Conservation (phyloP, 495 filamentous ascomycete species). For the Pyronema domesticum region DNA sequence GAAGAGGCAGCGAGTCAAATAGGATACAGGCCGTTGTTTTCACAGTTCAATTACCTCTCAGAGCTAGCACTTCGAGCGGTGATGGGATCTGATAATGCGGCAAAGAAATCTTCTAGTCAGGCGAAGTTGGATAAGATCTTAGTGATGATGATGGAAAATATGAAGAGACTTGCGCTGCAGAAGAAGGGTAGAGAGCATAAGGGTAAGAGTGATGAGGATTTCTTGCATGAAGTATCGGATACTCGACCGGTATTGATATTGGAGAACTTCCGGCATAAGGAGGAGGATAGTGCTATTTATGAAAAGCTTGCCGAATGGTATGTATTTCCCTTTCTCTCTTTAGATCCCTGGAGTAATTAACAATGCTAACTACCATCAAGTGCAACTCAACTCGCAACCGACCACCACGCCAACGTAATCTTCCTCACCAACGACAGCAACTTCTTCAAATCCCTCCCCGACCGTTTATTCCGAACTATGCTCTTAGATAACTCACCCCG, state of each 20-base stretch:
- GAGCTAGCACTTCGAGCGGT: conserved; percentile 33
- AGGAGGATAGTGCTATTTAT: conserved; percentile 57
- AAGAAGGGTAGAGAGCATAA: conserved; percentile 65
- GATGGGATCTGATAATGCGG: not conserved
- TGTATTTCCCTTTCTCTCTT: not conserved
- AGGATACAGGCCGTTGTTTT: conserved; percentile 85
- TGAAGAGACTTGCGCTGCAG: conserved; percentile 58
- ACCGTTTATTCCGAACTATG: conserved; percentile 73
- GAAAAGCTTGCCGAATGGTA: conserved; percentile 74
- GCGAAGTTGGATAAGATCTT: conserved; percentile 79
- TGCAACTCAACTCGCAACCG: conserved; percentile 64
- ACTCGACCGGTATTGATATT: conserved; percentile 69
- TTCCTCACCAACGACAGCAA: conserved; percentile 83
- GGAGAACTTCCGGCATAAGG: conserved; percentile 73
- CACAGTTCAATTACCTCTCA: conserved; percentile 84
- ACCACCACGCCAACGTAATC: conserved; percentile 83
- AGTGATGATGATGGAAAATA: conserved; percentile 60
- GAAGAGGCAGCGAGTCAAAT: conserved; percentile 60
- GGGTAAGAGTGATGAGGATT: conserved; percentile 63
- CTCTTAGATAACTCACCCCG: conserved; percentile 37
- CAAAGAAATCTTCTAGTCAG: conserved; percentile 35
- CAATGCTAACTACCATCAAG: conserved; percentile 3
- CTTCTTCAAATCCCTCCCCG: conserved; percentile 76
- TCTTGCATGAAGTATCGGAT: conserved; percentile 78
- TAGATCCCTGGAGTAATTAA: conserved; percentile 2